These are phyloP conservation scores for Cucurbita ficifolia DNA, from an alignment of 306 rosid genomes.

Conservation along the genomic window DNA sequence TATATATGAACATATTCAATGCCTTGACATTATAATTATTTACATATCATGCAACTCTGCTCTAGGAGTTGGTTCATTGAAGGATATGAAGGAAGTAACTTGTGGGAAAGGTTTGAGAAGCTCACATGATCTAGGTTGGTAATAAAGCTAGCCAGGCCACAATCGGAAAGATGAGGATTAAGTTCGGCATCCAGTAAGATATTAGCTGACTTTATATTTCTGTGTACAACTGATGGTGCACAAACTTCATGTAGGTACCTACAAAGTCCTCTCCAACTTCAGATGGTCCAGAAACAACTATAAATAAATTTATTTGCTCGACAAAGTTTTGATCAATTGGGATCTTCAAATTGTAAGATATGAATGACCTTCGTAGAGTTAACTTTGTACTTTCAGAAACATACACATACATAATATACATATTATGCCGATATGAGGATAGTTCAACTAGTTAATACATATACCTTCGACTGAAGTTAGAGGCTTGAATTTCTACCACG, in stretches of 20 bases:
- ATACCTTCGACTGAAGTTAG: neutral
- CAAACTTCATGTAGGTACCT: conserved; percentile 97
- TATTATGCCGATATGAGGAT: neutral
- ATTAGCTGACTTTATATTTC: conserved; percentile 74
- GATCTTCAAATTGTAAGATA: neutral
- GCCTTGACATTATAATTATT: neutral
- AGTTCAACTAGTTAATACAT: neutral
- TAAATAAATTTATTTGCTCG: neutral
- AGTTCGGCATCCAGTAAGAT: conserved; percentile 75
- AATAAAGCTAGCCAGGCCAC: conserved; percentile 65
- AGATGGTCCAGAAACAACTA: neutral
- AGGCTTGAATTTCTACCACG: neutral
- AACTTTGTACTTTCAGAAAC: too few relatives aligned
- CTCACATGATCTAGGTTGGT: conserved; percentile 22
- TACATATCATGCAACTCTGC: neutral
- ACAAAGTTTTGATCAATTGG: neutral
- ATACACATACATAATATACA: too few relatives aligned
- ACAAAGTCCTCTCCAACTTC: neutral
- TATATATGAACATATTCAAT: neutral
- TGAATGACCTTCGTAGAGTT: neutral
- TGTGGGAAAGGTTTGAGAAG: neutral
- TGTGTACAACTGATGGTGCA: conserved; percentile 88
- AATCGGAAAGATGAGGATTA: conserved; percentile 88
- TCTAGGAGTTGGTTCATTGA: neutral
- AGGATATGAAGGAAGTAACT: neutral